Conservation (phyloP, 2,329 filamentous ascomycete species). For the Fusarium pilosicola region DNA sequence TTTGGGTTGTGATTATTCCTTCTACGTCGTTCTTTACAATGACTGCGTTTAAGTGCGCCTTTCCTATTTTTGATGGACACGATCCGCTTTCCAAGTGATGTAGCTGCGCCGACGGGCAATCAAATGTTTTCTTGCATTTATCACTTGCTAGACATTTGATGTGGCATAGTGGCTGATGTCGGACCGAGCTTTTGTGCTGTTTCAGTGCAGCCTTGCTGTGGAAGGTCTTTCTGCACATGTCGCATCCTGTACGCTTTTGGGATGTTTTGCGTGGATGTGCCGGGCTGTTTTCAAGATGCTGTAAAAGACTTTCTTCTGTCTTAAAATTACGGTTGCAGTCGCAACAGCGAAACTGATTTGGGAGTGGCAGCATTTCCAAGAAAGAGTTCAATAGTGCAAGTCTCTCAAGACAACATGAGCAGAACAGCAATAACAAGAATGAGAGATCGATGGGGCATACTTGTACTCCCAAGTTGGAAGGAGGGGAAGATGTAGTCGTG, state of each 20-base stretch:
- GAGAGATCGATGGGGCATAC: not conserved
- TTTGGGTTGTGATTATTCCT: not conserved
- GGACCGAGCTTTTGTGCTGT: not conserved
- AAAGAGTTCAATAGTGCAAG: not conserved
- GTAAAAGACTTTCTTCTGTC: not conserved
- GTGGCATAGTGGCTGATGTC: not conserved
- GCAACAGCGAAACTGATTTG: conserved; percentile 1
- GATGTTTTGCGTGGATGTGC: not conserved
- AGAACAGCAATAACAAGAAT: not conserved
- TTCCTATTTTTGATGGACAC: not conserved
- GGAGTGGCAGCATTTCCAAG: not conserved
- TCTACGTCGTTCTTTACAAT: not conserved
- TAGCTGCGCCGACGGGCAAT: not conserved
- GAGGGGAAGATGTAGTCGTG: not conserved
- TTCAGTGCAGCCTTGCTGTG: not conserved
- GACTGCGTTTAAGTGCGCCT: not conserved
- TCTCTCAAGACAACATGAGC: not conserved
- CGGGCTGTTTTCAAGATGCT: not conserved
- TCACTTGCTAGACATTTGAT: not conserved
- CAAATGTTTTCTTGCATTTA: not conserved
- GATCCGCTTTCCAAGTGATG: not conserved
- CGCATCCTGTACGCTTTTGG: not conserved
- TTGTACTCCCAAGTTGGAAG: not conserved
- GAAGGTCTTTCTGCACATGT: not conserved
- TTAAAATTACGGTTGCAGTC: not conserved